Conservation (phyloP, 257 asterid species). For the Knoxia roxburghii region DNA sequence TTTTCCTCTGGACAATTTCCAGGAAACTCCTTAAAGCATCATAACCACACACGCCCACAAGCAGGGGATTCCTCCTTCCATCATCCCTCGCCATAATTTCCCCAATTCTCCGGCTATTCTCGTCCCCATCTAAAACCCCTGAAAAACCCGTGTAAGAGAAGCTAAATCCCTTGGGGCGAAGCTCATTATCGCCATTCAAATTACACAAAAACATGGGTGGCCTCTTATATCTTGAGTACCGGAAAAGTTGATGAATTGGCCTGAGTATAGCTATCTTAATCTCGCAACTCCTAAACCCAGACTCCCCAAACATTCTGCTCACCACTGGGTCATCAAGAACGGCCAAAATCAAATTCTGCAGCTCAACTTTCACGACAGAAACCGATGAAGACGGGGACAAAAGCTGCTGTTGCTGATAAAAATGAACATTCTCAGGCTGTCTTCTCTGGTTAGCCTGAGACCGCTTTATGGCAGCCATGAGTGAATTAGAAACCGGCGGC, state of each 20-base stretch:
- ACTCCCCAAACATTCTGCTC: constrained; percentile 82
- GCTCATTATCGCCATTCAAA: constrained; percentile 24
- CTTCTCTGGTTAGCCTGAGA: constrained; percentile 85
- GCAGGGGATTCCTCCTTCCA: constrained; percentile 54
- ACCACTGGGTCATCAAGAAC: constrained; percentile 87
- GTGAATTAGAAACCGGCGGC: constrained; percentile 82
- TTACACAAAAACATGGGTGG: constrained; percentile 66
- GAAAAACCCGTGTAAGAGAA: constrained; percentile 71
- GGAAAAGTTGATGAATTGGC: constrained; percentile 51
- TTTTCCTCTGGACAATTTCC: constrained; percentile 34
- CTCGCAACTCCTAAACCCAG: constrained; percentile 79
- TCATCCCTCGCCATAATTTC: constrained; percentile 44
- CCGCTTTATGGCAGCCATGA: constrained; percentile 88
- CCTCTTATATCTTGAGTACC: constrained; percentile 58
- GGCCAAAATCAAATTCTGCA: constrained; percentile 58
- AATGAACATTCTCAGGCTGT: constrained; percentile 69
- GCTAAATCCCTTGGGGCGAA: constrained; percentile 34
- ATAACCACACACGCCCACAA: constrained; percentile 60
- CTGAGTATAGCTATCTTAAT: constrained; percentile 60
- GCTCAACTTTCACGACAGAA: constrained; percentile 73
- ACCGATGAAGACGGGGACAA: constrained; percentile 38
- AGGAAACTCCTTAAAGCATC: constrained; percentile 52
- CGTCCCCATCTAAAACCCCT: constrained; percentile 38
- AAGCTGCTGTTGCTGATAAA: constrained; percentile 61
- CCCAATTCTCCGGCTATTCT: constrained; percentile 51